Evolutionary conservation across 2,329 filamentous ascomycete species (phyloP).

Genomic region (Aspergillus versicolor): DNA sequence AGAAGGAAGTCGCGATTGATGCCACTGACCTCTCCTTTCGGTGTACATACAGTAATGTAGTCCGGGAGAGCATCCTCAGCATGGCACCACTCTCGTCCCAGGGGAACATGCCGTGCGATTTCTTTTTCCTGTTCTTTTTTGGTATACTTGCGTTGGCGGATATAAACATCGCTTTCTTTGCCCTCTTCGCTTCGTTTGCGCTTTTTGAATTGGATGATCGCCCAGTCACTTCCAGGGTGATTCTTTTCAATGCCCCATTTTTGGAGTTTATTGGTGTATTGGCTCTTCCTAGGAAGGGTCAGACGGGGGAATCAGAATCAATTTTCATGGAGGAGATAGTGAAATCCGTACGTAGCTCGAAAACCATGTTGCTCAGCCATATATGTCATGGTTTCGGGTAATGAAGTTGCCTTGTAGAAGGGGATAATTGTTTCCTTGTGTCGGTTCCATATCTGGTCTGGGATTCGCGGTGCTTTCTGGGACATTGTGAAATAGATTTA

Average conservation of each 20-base stretch:
- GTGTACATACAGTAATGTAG: not conserved
- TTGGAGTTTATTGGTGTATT: not conserved
- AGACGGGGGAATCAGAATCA: not conserved
- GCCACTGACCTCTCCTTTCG: not conserved
- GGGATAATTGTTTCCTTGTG: not conserved
- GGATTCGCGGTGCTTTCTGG: not conserved
- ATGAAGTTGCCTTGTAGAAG: constrained; percentile 1
- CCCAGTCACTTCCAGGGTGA: not conserved
- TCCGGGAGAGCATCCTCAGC: not conserved
- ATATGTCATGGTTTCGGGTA: not conserved
- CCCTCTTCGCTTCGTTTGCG: not conserved
- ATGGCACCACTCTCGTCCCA: not conserved
- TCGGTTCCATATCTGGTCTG: not conserved
- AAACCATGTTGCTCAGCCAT: not conserved
- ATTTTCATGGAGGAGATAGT: rapidly evolving
- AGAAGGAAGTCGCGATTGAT: not conserved
- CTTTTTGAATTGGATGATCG: not conserved
- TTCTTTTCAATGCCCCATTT: not conserved
- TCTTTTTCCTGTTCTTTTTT: not conserved
- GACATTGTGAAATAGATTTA: not conserved
- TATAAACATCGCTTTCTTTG: not conserved
- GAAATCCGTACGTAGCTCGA: not conserved
- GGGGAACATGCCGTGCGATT: constrained; percentile 2
- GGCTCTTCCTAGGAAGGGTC: not conserved
- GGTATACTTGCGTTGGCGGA: not conserved